Evolutionary conservation across 2,329 filamentous ascomycete species (phyloP).

Genomic region (Dothideomycetes sp.): DNA sequence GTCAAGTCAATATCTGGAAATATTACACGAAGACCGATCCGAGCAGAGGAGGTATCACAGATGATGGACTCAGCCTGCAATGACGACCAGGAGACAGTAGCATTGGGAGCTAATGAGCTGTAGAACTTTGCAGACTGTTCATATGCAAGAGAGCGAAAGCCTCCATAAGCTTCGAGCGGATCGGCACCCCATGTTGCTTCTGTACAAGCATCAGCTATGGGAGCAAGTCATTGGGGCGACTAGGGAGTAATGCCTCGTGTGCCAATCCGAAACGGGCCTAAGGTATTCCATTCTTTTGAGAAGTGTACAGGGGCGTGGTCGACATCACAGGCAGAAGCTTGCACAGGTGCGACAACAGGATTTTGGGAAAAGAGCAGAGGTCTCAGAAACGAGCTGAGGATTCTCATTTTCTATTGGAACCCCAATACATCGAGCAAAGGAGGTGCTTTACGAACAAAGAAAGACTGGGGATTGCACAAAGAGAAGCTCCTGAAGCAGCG

Average conservation of each 20-base stretch:
- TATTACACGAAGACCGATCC: slow-evolving; percentile 34
- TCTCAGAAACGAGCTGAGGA: not conserved
- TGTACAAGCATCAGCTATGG: slow-evolving; percentile 20
- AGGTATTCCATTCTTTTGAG: slow-evolving; percentile 38
- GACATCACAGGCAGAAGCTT: slow-evolving; percentile 14
- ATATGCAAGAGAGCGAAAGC: slow-evolving; percentile 41
- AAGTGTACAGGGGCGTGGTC: slow-evolving; percentile 19
- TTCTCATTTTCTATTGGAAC: slow-evolving; percentile 4
- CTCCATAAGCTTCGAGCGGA: slow-evolving; percentile 45
- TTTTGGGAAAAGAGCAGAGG: not conserved
- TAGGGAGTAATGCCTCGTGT: slow-evolving; percentile 42
- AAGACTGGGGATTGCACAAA: no score
- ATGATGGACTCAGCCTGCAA: slow-evolving; percentile 26
- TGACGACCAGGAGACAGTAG: slow-evolving; percentile 41
- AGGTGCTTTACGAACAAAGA: no score
- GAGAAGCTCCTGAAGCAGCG: no score
- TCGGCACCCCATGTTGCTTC: slow-evolving; percentile 52
- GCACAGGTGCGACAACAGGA: not conserved
- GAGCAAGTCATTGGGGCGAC: not conserved
- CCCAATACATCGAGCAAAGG: no score
- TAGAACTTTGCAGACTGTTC: slow-evolving; percentile 35
- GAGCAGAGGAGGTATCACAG: slow-evolving; percentile 22
- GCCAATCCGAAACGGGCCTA: slow-evolving; percentile 51
- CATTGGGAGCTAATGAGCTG: slow-evolving; percentile 44
- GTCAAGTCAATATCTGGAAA: slow-evolving; percentile 47